These are phyloP conservation scores for Chlorella sorokiniana DNA, from an alignment of 139 green algal genomes.

Conservation along the genomic window DNA sequence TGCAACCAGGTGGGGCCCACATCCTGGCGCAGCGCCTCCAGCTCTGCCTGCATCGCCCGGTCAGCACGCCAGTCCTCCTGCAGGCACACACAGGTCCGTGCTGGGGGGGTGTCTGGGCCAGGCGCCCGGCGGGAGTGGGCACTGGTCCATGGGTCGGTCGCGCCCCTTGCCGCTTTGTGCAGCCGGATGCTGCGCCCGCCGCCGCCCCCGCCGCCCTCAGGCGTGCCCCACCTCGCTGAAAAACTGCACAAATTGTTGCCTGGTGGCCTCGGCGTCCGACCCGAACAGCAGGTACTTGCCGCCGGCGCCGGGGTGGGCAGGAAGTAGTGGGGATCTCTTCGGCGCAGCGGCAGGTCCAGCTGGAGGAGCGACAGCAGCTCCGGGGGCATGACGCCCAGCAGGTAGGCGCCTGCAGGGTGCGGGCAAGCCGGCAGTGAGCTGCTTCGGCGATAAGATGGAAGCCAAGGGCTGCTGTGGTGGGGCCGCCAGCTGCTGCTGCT, in stretches of 20 bases:
- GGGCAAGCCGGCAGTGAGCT: not conserved
- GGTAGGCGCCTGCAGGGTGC: conserved; percentile 58
- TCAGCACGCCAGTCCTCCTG: conserved; percentile 64
- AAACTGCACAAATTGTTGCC: conserved; percentile 56
- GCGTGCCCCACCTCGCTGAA: conserved; percentile 35
- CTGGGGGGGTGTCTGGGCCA: no score
- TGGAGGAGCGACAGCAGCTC: conserved; percentile 50
- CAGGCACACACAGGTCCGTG: not conserved
- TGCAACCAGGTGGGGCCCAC: conserved; percentile 40
- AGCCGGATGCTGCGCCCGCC: no score
- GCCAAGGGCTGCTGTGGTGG: no score
- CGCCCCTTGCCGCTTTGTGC: no score
- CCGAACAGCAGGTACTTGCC: conserved; percentile 55
- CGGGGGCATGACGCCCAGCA: conserved; percentile 68
- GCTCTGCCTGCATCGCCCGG: conserved; percentile 51
- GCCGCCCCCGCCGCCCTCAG: not conserved
- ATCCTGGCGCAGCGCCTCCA: conserved; percentile 50
- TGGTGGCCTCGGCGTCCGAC: conserved; percentile 25
- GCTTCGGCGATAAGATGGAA: no score
- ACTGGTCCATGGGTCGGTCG: no score
- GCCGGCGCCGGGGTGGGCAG: conserved; percentile 57
- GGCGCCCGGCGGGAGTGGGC: conserved; percentile 37
- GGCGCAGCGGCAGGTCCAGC: conserved; percentile 29
- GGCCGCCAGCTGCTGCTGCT: no score
- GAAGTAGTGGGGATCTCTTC: conserved; percentile 68